A percentile compares a stretch with the other conserved stretches of the same genome.
These are phyloP conservation scores for Fraxinus anomala DNA, from an alignment of 257 asterid genomes.

Conservation along the genomic window DNA sequence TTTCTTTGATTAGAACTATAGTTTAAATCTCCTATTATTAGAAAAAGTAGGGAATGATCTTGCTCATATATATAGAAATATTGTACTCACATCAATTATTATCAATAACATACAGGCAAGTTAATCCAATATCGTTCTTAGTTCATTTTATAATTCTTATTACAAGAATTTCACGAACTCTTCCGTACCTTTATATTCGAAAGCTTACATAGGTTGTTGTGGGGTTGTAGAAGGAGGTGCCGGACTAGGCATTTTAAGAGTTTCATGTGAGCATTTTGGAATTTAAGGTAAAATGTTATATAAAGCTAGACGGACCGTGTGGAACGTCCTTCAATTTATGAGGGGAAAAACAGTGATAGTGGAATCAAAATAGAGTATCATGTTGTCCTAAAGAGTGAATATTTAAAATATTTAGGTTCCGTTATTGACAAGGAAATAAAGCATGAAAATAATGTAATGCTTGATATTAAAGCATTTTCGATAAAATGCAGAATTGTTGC, in stretches of 20 bases:
- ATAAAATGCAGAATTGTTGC: neutral
- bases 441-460: neutral
- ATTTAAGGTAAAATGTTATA: neutral
- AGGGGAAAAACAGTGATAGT: neutral
- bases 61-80: too few species aligned
- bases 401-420: neutral
- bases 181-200: too few species aligned
- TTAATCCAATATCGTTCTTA: too few species aligned
- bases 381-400: neutral
- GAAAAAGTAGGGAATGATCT: too few species aligned
- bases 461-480: neutral
- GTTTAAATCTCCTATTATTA: too few species aligned
- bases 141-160: too few species aligned
- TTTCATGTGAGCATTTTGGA: neutral
- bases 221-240: too few species aligned
- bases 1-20: too few species aligned
- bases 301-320: neutral
- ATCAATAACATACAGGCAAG: too few species aligned
- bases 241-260: neutral
- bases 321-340: neutral
- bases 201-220: too few species aligned
- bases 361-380: neutral
- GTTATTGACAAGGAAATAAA: neutral
- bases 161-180: too few species aligned
- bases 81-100: too few species aligned